Evolutionary conservation across 768 basidiomycete genomes (phyloP).

Genomic region (Tulasnella sp.): DNA sequence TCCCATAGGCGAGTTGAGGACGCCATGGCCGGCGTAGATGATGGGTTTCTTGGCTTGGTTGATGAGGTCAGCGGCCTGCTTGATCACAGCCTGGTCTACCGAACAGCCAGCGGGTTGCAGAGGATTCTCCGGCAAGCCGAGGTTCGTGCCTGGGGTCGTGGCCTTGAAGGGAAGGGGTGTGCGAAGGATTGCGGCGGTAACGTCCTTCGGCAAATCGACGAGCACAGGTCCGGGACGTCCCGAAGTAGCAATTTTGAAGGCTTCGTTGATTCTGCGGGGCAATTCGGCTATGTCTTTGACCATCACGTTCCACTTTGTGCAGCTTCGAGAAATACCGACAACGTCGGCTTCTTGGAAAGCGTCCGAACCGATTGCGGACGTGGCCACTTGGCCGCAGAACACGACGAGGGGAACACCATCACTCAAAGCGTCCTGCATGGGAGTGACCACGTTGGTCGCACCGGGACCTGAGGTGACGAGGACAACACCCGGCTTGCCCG

Average conservation of each 20-base stretch:
- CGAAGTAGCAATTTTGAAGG: conserved; percentile 98
- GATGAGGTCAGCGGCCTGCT: conserved; percentile 86
- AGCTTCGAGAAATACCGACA: conserved; percentile 92
- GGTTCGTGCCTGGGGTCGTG: conserved; percentile 76
- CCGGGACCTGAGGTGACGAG: conserved; percentile 98
- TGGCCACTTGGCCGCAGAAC: conserved; percentile 98
- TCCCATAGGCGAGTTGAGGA: conserved; percentile 79
- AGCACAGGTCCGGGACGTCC: conserved; percentile 97
- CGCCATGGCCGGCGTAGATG: conserved; percentile 91
- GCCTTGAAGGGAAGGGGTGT: conserved; percentile 83
- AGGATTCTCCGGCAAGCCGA: conserved; percentile 76
- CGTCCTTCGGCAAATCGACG: conserved; percentile 98
- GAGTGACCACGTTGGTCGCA: conserved; percentile 96
- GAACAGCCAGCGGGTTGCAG: conserved; percentile 57
- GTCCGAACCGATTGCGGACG: conserved; percentile 97
- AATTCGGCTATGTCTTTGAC: conserved; percentile 96
- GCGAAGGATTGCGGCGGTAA: conserved; percentile 89
- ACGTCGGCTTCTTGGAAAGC: conserved; percentile 99
- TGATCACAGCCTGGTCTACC: conserved; percentile 67
- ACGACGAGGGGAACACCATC: conserved; percentile 95
- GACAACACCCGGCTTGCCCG: conserved; percentile 95
- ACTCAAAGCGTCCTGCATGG: conserved; percentile 95
- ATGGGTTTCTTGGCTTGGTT: conserved; percentile 89
- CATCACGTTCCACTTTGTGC: conserved; percentile 99
- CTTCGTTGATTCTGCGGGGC: conserved; percentile 95